Base-by-base conservation (phyloP, 495 filamentous ascomycete genomes). In the Tuber borchii region DNA sequence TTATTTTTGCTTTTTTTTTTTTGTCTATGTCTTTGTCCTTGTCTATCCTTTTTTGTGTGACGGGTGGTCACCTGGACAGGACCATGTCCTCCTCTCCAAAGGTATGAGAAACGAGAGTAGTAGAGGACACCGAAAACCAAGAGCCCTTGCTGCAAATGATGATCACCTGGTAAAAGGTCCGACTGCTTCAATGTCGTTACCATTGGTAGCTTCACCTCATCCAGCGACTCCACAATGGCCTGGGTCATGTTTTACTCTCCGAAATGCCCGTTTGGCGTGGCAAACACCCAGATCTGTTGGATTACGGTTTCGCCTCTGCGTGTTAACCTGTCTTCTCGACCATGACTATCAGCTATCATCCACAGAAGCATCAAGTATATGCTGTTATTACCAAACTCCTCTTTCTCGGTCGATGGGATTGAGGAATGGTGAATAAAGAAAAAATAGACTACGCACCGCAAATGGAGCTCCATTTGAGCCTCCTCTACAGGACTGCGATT, bases 91-190 rank as follows among this genome's bases (percentile, higher is more conserved):
- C 76, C 68, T 69, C 44, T 68, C 65, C 78, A 79, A 73, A 79
- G 76, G 78, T 46, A 79, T 71, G 73, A 26, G 56, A 43, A 65
- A 39, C 56, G 37, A 73, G 71, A 42, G 71, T 72, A 79, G 61
- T 78, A 70, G 56, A 68, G 39, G 73, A 79, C 56, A 65, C 56
- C 31, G 46, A 71, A 39, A n/a, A 40, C 39, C 46, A 70, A 79
- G 46, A 45, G 46, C n/a, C 65, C 72, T 75, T 74, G 45, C 78
- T 79, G 77, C 78, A 76, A 31, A 79, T 79, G 78, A 79, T 79
- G 78, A 79, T 79, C 75, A 73, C 73, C 78, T 79, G 78, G 78
- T 79, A 79, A 79, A 79, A 79, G 78, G 78, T 79, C 78, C 76
- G 78, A 79, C 77, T 79, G 78, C 73, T 31, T 75, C 70, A 78